These are phyloP conservation scores for Amniculicola lignicola DNA, from an alignment of 495 filamentous ascomycete genomes.

Conservation along the genomic window DNA sequence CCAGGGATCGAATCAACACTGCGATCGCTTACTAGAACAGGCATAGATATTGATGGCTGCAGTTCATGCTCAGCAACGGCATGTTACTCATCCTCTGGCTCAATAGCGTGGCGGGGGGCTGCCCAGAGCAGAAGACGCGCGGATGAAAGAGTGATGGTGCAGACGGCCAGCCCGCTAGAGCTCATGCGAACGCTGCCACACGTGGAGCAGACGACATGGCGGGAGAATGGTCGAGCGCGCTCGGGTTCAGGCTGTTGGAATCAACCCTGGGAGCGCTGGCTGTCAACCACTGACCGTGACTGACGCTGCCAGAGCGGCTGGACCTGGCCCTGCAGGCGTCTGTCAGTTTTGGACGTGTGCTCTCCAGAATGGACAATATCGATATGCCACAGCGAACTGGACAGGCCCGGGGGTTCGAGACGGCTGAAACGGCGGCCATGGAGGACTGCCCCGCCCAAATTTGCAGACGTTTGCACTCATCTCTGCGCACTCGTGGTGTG, in stretches of 20 bases:
- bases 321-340: no score
- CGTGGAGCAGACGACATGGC: conserved; percentile 14
- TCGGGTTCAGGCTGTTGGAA: background rate
- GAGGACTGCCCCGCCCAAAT: background rate
- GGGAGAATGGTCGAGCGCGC: conserved; percentile 6
- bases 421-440: conserved; percentile 2
- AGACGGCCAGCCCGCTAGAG: background rate
- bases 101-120: background rate
- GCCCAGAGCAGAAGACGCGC: conserved; percentile 19
- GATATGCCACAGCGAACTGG: no score
- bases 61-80: no score
- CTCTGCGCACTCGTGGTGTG: conserved; percentile 1
- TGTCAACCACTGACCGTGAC: no score
- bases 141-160: background rate
- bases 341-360: no score
- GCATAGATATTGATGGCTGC: no score
- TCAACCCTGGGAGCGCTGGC: background rate
- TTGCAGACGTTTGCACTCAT: background rate
- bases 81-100: no score
- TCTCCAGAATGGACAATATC: no score
- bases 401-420: no score
- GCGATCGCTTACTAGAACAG: no score
- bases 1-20: no score
- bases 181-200: conserved; percentile 3
- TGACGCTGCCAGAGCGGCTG: no score